These are phyloP conservation scores for Pseudogymnoascus sp. DNA, from an alignment of 2,329 filamentous ascomycete species.

Conservation along the genomic window DNA sequence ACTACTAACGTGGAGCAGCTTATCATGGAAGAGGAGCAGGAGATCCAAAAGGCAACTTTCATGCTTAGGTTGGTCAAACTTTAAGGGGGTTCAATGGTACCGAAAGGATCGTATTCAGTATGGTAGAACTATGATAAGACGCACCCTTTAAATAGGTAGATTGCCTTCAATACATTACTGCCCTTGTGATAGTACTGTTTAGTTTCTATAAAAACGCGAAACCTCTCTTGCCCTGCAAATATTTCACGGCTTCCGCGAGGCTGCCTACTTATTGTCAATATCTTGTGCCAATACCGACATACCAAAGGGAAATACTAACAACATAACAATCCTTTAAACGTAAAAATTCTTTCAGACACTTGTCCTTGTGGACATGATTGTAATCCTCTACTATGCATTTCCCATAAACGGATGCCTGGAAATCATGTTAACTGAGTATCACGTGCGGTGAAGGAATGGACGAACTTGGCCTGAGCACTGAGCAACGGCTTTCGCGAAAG, in stretches of 20 bases:
- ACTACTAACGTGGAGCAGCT: conserved; percentile 46
- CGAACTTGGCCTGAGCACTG: conserved; percentile 60
- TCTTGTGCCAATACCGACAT: neutral
- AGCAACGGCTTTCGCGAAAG: conserved; percentile 56
- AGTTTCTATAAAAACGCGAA: neutral
- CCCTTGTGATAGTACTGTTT: neutral
- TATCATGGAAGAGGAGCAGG: conserved; percentile 77
- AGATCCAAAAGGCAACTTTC: conserved; percentile 76
- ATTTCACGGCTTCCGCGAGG: conserved; percentile 41
- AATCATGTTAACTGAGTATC: neutral
- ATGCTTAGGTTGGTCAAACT: conserved; percentile 69
- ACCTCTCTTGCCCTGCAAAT: conserved; percentile 3
- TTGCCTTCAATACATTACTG: neutral
- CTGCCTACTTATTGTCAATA: conserved; percentile 35
- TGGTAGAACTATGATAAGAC: conserved; percentile 8
- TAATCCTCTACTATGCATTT: conserved; percentile 89
- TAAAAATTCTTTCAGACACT: conserved; percentile 80
- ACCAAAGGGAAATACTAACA: conserved; percentile 43
- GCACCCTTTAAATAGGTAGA: neutral
- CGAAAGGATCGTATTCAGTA: neutral
- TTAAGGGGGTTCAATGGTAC: conserved; percentile 34
- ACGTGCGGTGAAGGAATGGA: conserved; percentile 12
- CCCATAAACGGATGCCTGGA: conserved; percentile 74
- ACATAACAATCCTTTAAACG: conserved; percentile 80
- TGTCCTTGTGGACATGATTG: conserved; percentile 82